Percentiles rank a stretch among this genome's conserved stretches.
phyloP scores from a whole-genome alignment of 2,329 filamentous ascomycete genomes.

The Cladophialophora immunda region DNA sequence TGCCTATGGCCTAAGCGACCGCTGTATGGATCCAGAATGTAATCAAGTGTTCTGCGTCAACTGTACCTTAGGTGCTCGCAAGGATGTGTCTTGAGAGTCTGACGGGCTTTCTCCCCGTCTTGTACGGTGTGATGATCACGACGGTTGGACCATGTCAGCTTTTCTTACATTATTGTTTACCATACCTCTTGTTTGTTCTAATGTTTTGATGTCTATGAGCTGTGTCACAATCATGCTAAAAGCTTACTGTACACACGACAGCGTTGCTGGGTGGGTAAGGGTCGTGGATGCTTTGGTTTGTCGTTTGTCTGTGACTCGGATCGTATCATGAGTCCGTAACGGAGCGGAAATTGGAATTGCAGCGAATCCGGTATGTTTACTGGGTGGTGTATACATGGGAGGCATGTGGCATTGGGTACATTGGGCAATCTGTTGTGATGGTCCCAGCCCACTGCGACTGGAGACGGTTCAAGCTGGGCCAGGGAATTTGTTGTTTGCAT shows the following conservation, averaged over 20 bases:
- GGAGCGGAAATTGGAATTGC: background rate
- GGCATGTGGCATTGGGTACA: background rate
- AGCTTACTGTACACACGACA: background rate
- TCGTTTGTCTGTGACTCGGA: too few relatives aligned
- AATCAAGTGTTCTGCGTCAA: slow-evolving; percentile 12
- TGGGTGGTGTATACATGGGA: background rate
- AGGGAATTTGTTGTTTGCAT: too few relatives aligned
- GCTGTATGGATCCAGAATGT: slow-evolving; percentile 17
- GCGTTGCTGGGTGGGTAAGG: background rate
- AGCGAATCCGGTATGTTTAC: background rate
- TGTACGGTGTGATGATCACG: background rate
- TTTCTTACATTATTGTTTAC: background rate
- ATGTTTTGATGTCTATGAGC: background rate
- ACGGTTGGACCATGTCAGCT: background rate
- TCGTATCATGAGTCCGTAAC: too few relatives aligned
- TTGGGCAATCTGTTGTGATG: background rate
- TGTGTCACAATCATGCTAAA: background rate
- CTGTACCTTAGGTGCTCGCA: background rate
- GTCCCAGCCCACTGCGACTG: too few relatives aligned
- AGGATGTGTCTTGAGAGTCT: background rate
- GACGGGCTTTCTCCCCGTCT: background rate
- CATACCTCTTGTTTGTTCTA: background rate
- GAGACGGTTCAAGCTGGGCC: too few relatives aligned
- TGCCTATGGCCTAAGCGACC: background rate
- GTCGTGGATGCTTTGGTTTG: too few relatives aligned